Evolutionary conservation across 208 protist genomes (phyloP).

Genomic region (Leishmania lainsoni): DNA sequence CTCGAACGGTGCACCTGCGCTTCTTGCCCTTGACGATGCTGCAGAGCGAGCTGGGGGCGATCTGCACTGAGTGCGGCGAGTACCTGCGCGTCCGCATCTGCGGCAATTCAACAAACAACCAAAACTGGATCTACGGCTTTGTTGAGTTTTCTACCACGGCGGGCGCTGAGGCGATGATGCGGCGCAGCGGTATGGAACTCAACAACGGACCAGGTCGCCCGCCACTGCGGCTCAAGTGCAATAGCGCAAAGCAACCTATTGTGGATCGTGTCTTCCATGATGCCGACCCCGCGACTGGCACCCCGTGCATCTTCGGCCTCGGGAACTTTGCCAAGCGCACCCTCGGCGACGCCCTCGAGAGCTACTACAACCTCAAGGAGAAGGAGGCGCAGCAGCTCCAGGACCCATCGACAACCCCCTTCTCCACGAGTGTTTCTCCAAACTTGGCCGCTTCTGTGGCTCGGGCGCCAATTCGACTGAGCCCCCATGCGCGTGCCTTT

Average conservation of each 20-base stretch:
- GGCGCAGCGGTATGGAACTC: slow-evolving; percentile 56
- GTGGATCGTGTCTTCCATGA: slow-evolving; percentile 80
- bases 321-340: slow-evolving; percentile 65
- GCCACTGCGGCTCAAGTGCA: slow-evolving; percentile 64
- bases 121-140: slow-evolving; percentile 75
- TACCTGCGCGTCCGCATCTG: slow-evolving; percentile 76
- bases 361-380: slow-evolving; percentile 71
- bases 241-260: slow-evolving; percentile 61
- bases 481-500: slow-evolving; percentile 34
- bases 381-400: slow-evolving; percentile 48
- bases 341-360: slow-evolving; percentile 68
- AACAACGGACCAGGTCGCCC: slow-evolving; percentile 46
- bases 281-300: slow-evolving; percentile 38
- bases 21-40: slow-evolving; percentile 61
- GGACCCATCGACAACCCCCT: neutral
- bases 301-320: slow-evolving; percentile 59
- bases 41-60: slow-evolving; percentile 62
- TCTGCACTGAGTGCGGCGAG: slow-evolving; percentile 62
- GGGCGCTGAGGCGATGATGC: slow-evolving; percentile 52
- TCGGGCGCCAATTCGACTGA: slow-evolving; percentile 22
- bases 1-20: slow-evolving; percentile 70
- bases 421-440: neutral
- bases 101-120: slow-evolving; percentile 51
- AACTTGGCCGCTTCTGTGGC: neutral
- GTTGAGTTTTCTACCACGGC: slow-evolving; percentile 59